Percentiles rank a stretch among this genome's conserved stretches.
Evolutionary conservation across 148 eudicot genomes (phyloP).

Genomic region (Cornus kousa): DNA sequence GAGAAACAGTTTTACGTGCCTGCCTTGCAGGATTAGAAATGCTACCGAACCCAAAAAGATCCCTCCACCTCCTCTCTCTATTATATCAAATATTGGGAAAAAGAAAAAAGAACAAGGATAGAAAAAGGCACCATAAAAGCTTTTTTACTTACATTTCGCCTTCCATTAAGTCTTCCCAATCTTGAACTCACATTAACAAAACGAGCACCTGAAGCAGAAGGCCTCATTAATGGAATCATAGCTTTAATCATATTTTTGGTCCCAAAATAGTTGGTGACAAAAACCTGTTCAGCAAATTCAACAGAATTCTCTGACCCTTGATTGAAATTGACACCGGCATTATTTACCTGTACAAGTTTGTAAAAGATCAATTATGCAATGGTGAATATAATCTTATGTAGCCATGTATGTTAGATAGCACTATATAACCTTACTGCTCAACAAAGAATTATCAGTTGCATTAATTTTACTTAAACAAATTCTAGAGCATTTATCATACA

Average conservation of each 20-base stretch:
- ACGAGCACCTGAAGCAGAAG: conserved; percentile 73
- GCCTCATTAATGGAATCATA: conserved; percentile 83
- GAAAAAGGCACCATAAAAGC: not conserved
- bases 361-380: conserved; percentile 7
- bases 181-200: conserved; percentile 84
- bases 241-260: conserved; percentile 76
- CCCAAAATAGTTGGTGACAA: conserved; percentile 76
- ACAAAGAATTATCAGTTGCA: not conserved
- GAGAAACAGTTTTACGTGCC: not conserved
- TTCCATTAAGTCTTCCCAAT: conserved; percentile 80
- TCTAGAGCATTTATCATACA: not conserved
- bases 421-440: not conserved
- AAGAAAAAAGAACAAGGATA: not conserved
- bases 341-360: conserved; percentile 64
- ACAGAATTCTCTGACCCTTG: conserved; percentile 64
- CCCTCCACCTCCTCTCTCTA: too few relatives aligned
- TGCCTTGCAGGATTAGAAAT: not conserved
- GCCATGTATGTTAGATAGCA: not conserved
- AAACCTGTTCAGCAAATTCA: conserved; percentile 76
- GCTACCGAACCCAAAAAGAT: not conserved
- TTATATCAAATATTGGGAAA: too few relatives aligned
- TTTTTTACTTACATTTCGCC: conserved; percentile 64
- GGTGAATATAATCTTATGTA: not conserved
- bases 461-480: not conserved
- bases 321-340: conserved; percentile 87